Evolutionary conservation across 2,329 filamentous ascomycete genomes (phyloP).

Genomic region (Fusarium metavorans): DNA sequence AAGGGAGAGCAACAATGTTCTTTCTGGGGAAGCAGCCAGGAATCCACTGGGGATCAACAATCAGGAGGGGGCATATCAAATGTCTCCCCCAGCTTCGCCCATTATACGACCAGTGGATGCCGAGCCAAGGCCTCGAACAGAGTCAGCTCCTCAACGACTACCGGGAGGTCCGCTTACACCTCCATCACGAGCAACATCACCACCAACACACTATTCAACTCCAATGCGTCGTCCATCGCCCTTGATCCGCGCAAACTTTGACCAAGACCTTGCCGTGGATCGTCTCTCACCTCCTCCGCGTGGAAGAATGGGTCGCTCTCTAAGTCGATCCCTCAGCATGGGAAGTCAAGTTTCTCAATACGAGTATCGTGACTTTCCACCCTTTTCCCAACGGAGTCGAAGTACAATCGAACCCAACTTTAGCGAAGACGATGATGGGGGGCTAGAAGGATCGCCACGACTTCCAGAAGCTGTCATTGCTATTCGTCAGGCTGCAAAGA

Average conservation of each 20-base stretch:
- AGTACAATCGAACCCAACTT: slow-evolving; percentile 44
- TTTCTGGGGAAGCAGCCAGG: slow-evolving; percentile 30
- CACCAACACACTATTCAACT: slow-evolving; percentile 46
- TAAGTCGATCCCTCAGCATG: slow-evolving; percentile 52
- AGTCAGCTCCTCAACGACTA: slow-evolving; percentile 44
- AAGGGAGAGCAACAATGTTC: background rate
- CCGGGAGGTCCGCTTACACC: slow-evolving; percentile 38
- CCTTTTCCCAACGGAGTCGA: slow-evolving; percentile 51
- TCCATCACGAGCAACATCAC: slow-evolving; percentile 43
- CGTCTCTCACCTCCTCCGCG: slow-evolving; percentile 52
- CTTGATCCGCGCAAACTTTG: slow-evolving; percentile 51
- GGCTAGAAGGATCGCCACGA: slow-evolving; percentile 46
- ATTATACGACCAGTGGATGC: slow-evolving; percentile 47
- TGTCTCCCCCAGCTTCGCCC: slow-evolving; percentile 47
- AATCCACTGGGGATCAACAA: slow-evolving; percentile 51
- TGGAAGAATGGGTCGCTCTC: slow-evolving; percentile 45
- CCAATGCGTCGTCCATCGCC: slow-evolving; percentile 48
- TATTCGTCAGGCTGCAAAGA: slow-evolving; percentile 43
- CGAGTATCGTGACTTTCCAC: slow-evolving; percentile 52
- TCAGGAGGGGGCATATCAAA: slow-evolving; percentile 34
- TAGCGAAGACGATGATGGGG: slow-evolving; percentile 40
- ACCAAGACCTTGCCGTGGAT: slow-evolving; percentile 54
- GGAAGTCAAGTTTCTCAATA: slow-evolving; percentile 48
- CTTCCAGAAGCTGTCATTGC: slow-evolving; percentile 51
- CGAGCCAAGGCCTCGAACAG: slow-evolving; percentile 33